A percentile compares a stretch with the other conserved stretches of the same genome.
Conservation (phyloP, 225 moss, liverwort and hornwort species). For the Pseudisothecium myosuroides region DNA sequence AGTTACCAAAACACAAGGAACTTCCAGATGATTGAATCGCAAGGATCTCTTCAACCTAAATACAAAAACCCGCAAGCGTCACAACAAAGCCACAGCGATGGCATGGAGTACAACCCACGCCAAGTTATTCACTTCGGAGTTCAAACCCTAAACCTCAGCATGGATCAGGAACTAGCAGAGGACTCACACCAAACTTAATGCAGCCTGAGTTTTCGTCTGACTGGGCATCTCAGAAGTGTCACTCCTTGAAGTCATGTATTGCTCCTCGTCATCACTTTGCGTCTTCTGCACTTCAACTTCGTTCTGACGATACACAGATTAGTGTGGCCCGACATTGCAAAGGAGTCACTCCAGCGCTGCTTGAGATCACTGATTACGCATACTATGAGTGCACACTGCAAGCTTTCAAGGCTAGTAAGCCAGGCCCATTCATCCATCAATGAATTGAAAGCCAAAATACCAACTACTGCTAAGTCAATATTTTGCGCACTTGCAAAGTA, state of each 20-base stretch:
- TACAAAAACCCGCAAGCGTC: neutral
- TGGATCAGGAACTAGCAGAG: neutral
- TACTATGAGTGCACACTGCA: neutral
- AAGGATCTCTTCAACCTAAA: neutral
- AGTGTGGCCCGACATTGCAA: neutral
- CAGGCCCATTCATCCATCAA: neutral
- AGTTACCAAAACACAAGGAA: neutral
- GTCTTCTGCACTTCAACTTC: neutral
- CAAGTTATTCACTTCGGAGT: neutral
- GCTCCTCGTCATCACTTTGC: neutral
- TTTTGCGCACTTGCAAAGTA: neutral
- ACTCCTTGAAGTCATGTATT: neutral
- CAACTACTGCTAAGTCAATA: neutral
- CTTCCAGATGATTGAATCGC: neutral
- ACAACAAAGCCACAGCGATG: neutral
- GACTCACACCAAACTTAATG: neutral
- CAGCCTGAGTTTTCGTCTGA: neutral
- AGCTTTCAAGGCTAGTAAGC: neutral
- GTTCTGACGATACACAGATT: neutral
- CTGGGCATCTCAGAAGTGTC: neutral
- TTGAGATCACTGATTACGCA: neutral
- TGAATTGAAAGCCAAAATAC: neutral
- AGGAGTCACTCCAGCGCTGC: neutral
- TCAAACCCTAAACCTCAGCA: neutral
- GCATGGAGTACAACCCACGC: conserved; percentile 1